These are phyloP conservation scores for Xylariaceae sp. DNA, from an alignment of 2,329 filamentous ascomycete species.

Conservation along the genomic window DNA sequence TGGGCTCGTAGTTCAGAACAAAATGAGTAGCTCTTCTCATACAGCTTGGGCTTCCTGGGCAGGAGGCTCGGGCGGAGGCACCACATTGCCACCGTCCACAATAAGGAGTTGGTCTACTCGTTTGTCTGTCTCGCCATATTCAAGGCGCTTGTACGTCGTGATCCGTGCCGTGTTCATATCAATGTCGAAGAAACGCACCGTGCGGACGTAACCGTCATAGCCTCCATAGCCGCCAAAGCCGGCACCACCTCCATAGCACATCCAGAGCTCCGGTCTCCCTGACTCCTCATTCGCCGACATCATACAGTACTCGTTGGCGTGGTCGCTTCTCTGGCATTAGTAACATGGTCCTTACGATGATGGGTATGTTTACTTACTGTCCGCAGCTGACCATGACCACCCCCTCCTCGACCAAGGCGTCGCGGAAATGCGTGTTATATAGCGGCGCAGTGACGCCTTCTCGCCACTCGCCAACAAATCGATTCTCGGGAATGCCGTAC, in stretches of 20 bases:
- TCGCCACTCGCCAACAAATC: conserved; percentile 64
- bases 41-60: neutral
- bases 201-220: conserved; percentile 77
- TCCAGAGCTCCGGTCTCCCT: conserved; percentile 73
- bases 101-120: conserved; percentile 61
- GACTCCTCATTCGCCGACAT: conserved; percentile 52
- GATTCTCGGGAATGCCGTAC: conserved; percentile 60
- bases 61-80: conserved; percentile 17
- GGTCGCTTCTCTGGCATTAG: conserved; percentile 55
- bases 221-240: conserved; percentile 95
- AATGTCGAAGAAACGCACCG: conserved; percentile 84
- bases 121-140: conserved; percentile 53
- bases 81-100: conserved; percentile 53
- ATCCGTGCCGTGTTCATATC: conserved; percentile 88
- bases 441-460: conserved; percentile 82
- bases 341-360: neutral
- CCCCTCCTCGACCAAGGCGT: conserved; percentile 80
- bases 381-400: conserved; percentile 85
- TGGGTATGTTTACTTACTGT: conserved; percentile 55
- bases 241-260: conserved; percentile 91
- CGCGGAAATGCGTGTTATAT: conserved; percentile 89
- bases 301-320: conserved; percentile 94
- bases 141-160: conserved; percentile 85
- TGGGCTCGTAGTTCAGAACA: neutral
- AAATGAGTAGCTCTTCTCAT: neutral